Conservation (phyloP, 2,329 filamentous ascomycete species). For the Colletotrichum plurivorum region DNA sequence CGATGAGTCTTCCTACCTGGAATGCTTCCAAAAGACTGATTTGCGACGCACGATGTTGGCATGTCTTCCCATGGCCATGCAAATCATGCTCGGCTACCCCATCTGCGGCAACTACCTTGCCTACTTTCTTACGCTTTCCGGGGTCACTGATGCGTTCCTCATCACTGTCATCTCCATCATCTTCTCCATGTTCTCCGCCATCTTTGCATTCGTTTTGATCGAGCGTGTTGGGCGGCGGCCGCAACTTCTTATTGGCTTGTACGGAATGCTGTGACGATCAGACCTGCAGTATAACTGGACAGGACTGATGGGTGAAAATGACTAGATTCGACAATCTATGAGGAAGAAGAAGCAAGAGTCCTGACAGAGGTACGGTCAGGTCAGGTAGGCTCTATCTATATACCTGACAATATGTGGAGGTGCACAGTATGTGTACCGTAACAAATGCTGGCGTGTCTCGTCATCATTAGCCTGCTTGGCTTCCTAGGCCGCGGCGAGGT, state of each 20-base stretch:
- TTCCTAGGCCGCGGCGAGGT: background rate
- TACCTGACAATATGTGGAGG: no score
- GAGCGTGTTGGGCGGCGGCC: background rate
- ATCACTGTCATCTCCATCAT: background rate
- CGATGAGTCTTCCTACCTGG: background rate
- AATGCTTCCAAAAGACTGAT: background rate
- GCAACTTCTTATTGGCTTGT: background rate
- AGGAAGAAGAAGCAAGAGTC: no score
- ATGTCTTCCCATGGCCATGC: conserved; percentile 5
- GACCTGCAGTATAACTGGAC: no score
- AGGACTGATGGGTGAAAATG: no score
- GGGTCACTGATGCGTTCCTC: conserved; percentile 5
- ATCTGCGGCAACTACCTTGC: conserved; percentile 26
- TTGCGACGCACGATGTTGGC: conserved; percentile 10
- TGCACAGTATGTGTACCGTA: no score
- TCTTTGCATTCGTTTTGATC: background rate
- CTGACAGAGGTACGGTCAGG: no score
- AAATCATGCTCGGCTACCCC: background rate
- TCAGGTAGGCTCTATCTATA: no score
- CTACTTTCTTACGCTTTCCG: conserved; percentile 11
- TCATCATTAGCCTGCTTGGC: conserved; percentile 3
- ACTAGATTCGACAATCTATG: no score
- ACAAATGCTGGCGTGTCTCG: conserved; percentile 7
- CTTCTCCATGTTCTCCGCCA: background rate
- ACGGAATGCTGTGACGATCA: conserved; percentile 9